Percentiles rank a stretch among this genome's conserved stretches.
Conservation (phyloP, 169 alveolate genomes). For the Plasmodium berghei region DNA sequence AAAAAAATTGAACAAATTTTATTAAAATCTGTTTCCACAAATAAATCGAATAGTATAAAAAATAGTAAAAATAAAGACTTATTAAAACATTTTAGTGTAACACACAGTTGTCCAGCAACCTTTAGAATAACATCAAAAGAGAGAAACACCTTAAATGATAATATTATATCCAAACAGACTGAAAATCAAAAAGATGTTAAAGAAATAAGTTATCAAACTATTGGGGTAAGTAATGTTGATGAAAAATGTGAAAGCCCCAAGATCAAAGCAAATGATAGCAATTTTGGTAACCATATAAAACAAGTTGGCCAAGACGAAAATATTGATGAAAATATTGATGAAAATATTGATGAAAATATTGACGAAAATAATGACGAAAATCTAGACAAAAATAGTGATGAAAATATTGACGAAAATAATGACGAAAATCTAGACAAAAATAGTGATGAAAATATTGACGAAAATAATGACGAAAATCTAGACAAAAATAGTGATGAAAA, state of each 20-base stretch:
- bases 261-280: too few species aligned
- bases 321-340: not conserved
- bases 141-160: not conserved
- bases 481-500: not conserved
- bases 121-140: constrained; percentile 1
- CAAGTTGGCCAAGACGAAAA: not conserved
- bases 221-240: too few species aligned
- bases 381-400: not conserved
- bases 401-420: not conserved
- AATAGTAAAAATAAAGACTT: constrained; percentile 22
- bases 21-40: constrained; percentile 27
- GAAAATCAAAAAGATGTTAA: not conserved
- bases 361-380: not conserved
- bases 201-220: too few species aligned
- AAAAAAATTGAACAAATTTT: constrained; percentile 47
- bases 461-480: not conserved
- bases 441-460: not conserved
- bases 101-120: constrained; percentile 76
- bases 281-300: not conserved
- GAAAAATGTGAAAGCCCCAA: too few species aligned
- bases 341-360: not conserved
- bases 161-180: not conserved
- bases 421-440: not conserved
- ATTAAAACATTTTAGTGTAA: constrained; percentile 65
- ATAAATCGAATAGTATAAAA: not conserved